Conservation (phyloP, 23 red algal species). For the Gracilaria vermiculophylla region DNA sequence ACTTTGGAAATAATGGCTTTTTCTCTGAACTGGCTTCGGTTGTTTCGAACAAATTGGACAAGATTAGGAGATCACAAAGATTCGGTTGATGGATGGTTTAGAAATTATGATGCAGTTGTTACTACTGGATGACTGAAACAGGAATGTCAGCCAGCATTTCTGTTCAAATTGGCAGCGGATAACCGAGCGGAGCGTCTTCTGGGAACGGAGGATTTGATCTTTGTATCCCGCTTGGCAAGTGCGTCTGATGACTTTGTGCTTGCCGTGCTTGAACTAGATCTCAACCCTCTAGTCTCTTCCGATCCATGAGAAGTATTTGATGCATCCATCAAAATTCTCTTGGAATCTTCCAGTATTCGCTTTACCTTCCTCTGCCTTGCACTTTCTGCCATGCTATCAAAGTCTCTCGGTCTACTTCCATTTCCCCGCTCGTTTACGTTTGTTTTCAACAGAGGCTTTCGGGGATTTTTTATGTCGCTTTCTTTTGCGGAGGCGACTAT, state of each 20-base stretch:
- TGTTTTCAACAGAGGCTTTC: neutral
- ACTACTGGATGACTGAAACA: neutral
- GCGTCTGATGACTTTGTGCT: neutral
- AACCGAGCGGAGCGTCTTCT: neutral
- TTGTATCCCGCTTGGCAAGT: neutral
- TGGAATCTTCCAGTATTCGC: neutral
- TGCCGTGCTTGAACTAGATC: neutral
- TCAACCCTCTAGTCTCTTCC: conserved; percentile 10
- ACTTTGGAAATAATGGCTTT: too few species aligned
- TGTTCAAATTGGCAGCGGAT: neutral
- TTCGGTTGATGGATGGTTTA: too few species aligned
- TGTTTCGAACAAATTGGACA: too few species aligned
- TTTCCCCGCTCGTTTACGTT: neutral
- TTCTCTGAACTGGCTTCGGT: too few species aligned
- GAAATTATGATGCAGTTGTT: neutral
- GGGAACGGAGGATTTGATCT: neutral
- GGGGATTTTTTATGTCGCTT: neutral
- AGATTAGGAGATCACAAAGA: too few species aligned
- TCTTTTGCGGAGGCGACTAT: neutral
- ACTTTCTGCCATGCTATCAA: neutral
- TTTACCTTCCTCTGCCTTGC: neutral
- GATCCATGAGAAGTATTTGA: neutral
- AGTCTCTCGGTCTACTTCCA: neutral
- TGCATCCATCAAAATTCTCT: neutral
- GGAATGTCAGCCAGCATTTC: neutral